Conservation (phyloP, 2,329 filamentous ascomycete species). For the Sclerotinia glacialis region DNA sequence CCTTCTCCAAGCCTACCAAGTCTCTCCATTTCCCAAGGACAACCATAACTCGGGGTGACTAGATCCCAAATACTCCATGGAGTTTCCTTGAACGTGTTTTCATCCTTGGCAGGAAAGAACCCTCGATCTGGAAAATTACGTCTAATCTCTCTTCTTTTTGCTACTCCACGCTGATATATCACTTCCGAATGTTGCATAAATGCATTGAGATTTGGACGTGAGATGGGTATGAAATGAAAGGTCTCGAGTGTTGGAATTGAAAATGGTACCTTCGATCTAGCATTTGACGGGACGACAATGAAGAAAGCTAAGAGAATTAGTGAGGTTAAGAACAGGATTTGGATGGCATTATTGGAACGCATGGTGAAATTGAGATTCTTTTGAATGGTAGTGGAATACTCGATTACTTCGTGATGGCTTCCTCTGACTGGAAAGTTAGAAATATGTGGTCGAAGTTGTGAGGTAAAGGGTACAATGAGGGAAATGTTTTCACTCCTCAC, state of each 20-base stretch:
- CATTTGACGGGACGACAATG: background rate
- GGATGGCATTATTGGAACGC: slow-evolving; percentile 9
- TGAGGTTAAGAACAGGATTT: slow-evolving; percentile 1
- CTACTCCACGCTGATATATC: slow-evolving; percentile 7
- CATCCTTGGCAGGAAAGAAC: slow-evolving; percentile 31
- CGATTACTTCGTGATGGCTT: background rate
- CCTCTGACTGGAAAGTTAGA: background rate
- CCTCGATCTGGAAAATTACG: slow-evolving; percentile 7
- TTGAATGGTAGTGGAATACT: background rate
- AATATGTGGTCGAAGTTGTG: background rate
- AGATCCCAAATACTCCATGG: slow-evolving; percentile 45
- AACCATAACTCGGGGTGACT: slow-evolving; percentile 43
- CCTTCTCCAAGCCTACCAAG: slow-evolving; percentile 44
- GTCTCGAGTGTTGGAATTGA: background rate
- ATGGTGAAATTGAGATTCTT: background rate
- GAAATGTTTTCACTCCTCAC: background rate
- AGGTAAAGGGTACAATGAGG: background rate
- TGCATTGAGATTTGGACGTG: slow-evolving; percentile 12
- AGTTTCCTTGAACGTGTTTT: slow-evolving; percentile 29
- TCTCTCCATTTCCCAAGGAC: slow-evolving; percentile 44
- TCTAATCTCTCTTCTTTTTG: slow-evolving; percentile 12
- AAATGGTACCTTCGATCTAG: slow-evolving; percentile 1
- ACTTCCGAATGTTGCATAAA: slow-evolving; percentile 15
- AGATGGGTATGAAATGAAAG: slow-evolving; percentile 19
- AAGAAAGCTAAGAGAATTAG: slow-evolving; percentile 8